phyloP scores from a whole-genome alignment of 257 asterid genomes.

The Ocimum tenuiflorum region DNA sequence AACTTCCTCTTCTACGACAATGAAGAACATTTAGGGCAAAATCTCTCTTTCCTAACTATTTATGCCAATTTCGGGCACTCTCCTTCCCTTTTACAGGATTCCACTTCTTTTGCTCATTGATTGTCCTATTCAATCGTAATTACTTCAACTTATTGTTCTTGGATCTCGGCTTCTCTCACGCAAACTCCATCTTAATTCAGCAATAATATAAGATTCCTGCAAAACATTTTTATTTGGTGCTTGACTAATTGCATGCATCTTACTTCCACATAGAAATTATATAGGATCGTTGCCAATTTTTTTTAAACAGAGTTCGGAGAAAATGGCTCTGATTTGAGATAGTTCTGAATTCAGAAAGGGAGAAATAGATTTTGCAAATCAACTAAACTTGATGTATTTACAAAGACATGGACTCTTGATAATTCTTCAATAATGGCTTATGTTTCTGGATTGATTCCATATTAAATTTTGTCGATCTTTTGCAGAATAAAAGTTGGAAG shows the following conservation, averaged over 20 bases:
- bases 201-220: too few species aligned
- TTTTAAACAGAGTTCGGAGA: slow-evolving; percentile 25
- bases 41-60: too few species aligned
- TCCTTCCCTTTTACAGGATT: too few species aligned
- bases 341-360: not conserved
- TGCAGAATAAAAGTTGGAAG: slow-evolving; percentile 85
- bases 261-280: not conserved
- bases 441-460: not conserved
- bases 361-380: too few species aligned
- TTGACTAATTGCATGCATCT: slow-evolving; percentile 11
- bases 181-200: slow-evolving; percentile 1
- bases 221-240: not conserved
- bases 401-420: not conserved
- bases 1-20: too few species aligned
- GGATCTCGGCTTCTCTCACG: slow-evolving; percentile 23
- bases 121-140: not conserved
- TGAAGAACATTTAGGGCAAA: too few species aligned
- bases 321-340: slow-evolving; percentile 40
- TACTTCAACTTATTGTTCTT: not conserved
- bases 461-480: not conserved
- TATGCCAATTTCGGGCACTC: too few species aligned
- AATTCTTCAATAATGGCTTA: not conserved
- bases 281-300: not conserved
- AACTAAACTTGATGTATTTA: not conserved
- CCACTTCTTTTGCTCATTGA: not conserved